phyloP scores from a whole-genome alignment of 495 filamentous ascomycete species.

The Tuber aestivum region DNA sequence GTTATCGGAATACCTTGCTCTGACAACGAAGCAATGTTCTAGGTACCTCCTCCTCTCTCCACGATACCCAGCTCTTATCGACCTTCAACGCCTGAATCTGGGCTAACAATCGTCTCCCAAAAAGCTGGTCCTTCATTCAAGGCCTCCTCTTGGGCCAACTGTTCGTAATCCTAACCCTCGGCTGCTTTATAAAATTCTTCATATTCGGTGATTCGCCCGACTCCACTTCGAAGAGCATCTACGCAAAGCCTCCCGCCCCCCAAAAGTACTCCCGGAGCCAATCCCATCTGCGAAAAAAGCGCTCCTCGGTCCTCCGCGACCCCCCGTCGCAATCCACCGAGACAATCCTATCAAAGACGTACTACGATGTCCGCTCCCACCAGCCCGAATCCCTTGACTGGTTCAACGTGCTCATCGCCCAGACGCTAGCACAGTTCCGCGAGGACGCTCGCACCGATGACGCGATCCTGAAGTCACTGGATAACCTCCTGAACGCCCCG shows the following conservation, averaged over 20 bases:
- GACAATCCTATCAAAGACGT: constrained; percentile 92
- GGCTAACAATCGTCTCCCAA: constrained; percentile 29
- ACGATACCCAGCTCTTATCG: constrained; percentile 14
- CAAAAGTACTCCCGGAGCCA: constrained; percentile 37
- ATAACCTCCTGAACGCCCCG: constrained; percentile 71
- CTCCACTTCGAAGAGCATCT: constrained; percentile 54
- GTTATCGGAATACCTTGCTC: constrained; percentile 38
- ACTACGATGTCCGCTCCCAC: constrained; percentile 93
- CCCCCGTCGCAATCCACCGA: constrained; percentile 65
- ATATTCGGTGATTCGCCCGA: constrained; percentile 93
- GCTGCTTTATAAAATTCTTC: constrained; percentile 98
- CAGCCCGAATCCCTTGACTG: constrained; percentile 98
- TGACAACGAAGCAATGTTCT: constrained; percentile 37
- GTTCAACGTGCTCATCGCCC: constrained; percentile 97
- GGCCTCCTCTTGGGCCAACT: constrained; percentile 91
- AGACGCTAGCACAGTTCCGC: constrained; percentile 92
- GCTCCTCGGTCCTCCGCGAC: constrained; percentile 65
- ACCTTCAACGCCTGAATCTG: constrained; percentile 12
- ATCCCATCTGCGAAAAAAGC: constrained; percentile 62
- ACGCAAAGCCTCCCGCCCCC: constrained; percentile 58
- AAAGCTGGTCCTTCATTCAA: constrained; percentile 81
- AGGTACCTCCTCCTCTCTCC: constrained; percentile 15
- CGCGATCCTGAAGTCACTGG: constrained; percentile 92
- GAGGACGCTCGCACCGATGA: constrained; percentile 83
- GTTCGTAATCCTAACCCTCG: constrained; percentile 80